Conservation (phyloP, 2,329 filamentous ascomycete genomes). For the Zalaria obscura region DNA sequence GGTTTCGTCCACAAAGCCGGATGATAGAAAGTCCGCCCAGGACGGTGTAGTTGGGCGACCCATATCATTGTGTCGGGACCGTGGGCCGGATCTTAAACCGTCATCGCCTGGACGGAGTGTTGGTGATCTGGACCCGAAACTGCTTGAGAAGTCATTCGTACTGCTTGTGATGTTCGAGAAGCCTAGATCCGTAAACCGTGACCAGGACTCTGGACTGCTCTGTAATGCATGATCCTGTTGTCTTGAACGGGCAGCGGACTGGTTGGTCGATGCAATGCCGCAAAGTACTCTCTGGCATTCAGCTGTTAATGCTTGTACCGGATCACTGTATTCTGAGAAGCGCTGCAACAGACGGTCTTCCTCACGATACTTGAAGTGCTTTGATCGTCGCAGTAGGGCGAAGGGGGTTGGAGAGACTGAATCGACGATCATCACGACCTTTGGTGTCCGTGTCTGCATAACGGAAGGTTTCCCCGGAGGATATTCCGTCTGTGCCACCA, state of each 20-base stretch:
- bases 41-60: constrained; percentile 87
- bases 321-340: constrained; percentile 82
- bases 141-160: constrained; percentile 7
- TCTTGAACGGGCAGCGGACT: constrained; percentile 64
- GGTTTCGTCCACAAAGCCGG: constrained; percentile 73
- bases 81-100: constrained; percentile 50
- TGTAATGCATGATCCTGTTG: constrained; percentile 32
- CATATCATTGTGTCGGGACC: constrained; percentile 50
- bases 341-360: constrained; percentile 71
- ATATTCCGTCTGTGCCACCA: constrained; percentile 87
- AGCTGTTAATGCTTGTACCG: constrained; percentile 74
- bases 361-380: constrained; percentile 89
- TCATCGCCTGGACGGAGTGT: constrained; percentile 8
- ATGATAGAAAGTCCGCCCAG: constrained; percentile 94
- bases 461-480: constrained; percentile 67
- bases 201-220: constrained; percentile 75
- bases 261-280: constrained; percentile 77
- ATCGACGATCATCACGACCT: constrained; percentile 94
- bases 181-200: constrained; percentile 87
- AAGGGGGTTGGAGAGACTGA: constrained; percentile 91
- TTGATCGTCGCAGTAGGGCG: constrained; percentile 73
- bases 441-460: constrained; percentile 67
- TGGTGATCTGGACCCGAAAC: constrained; percentile 3
- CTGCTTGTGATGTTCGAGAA: constrained; percentile 53
- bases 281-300: constrained; percentile 85